Percentiles rank a stretch among this genome's conserved stretches.
These are phyloP conservation scores for Nemania sp. DNA, from an alignment of 2,329 filamentous ascomycete genomes.

Conservation along the genomic window DNA sequence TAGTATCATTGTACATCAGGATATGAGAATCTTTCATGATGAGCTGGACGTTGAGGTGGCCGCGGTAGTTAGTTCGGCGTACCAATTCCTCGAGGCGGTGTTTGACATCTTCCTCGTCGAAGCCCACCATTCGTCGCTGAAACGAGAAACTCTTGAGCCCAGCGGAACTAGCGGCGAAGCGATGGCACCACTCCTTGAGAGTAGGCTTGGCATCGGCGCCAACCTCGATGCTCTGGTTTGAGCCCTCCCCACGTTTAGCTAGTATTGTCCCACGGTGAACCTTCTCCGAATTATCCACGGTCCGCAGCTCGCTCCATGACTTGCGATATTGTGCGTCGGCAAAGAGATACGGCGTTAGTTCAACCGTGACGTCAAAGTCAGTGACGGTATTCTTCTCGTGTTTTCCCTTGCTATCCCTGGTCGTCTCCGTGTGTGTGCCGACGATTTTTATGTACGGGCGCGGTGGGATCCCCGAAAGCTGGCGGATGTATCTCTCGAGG, in stretches of 20 bases:
- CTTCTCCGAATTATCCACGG: slow-evolving; percentile 69
- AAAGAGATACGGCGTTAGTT: slow-evolving; percentile 70
- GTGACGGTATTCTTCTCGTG: slow-evolving; percentile 60
- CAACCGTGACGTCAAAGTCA: slow-evolving; percentile 71
- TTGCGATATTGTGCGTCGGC: slow-evolving; percentile 55
- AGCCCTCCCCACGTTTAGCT: slow-evolving; percentile 52
- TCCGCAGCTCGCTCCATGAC: slow-evolving; percentile 60
- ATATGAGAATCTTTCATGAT: slow-evolving; percentile 67
- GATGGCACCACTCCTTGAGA: slow-evolving; percentile 74
- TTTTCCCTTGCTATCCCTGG: slow-evolving; percentile 58
- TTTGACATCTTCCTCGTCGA: slow-evolving; percentile 68
- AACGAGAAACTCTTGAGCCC: slow-evolving; percentile 69
- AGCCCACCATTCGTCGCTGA: slow-evolving; percentile 66
- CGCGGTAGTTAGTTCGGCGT: slow-evolving; percentile 74
- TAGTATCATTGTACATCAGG: slow-evolving; percentile 73
- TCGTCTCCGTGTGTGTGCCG: slow-evolving; percentile 64
- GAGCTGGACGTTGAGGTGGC: slow-evolving; percentile 69
- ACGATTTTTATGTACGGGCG: slow-evolving; percentile 64
- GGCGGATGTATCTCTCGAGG: slow-evolving; percentile 59
- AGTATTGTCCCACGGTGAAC: slow-evolving; percentile 74
- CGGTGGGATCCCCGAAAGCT: slow-evolving; percentile 62
- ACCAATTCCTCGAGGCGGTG: slow-evolving; percentile 68
- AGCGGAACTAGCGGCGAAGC: slow-evolving; percentile 70
- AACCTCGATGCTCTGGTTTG: slow-evolving; percentile 59
- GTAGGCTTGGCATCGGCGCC: slow-evolving; percentile 54